Conservation (phyloP, 495 filamentous ascomycete genomes). For the Amorphotheca resinae region DNA sequence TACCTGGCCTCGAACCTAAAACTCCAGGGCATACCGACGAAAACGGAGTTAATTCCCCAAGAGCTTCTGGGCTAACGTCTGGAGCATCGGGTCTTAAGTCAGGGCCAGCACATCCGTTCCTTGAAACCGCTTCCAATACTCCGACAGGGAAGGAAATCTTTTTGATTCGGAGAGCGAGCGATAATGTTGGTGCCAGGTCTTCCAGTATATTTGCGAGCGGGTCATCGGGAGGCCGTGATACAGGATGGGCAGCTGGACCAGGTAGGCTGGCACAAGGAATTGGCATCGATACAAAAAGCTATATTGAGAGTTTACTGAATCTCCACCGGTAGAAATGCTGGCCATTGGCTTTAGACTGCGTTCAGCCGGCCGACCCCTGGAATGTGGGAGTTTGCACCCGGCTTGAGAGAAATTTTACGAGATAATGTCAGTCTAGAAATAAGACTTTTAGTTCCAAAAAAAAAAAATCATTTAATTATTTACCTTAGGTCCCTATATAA, state of each 20-base stretch:
- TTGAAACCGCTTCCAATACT: slow-evolving; percentile 4
- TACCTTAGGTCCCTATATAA: no score
- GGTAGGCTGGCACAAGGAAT: slow-evolving; percentile 71
- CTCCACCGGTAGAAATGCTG: slow-evolving; percentile 32
- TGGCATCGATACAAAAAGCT: slow-evolving; percentile 73
- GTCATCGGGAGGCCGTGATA: slow-evolving; percentile 20
- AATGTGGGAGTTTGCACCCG: no score
- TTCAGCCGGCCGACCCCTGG: no score
- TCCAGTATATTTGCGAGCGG: slow-evolving; percentile 17
- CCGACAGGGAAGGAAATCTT: slow-evolving; percentile 56
- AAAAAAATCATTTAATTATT: no score
- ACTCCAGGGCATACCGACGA: slow-evolving; percentile 7
- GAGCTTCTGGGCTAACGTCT: neutral
- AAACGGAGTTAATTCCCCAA: slow-evolving; percentile 1
- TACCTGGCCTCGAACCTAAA: slow-evolving; percentile 35
- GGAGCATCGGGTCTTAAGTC: slow-evolving; percentile 13
- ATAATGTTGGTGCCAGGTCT: slow-evolving; percentile 31
- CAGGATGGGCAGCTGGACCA: slow-evolving; percentile 35
- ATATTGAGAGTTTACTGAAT: slow-evolving; percentile 73
- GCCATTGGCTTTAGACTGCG: no score
- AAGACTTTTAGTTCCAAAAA: no score
- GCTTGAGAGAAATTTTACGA: no score
- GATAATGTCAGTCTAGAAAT: no score
- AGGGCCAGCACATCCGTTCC: slow-evolving; percentile 18
- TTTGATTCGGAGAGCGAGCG: slow-evolving; percentile 65